Conservation (phyloP, 768 basidiomycete genomes). For the Tephrocybe sp. region DNA sequence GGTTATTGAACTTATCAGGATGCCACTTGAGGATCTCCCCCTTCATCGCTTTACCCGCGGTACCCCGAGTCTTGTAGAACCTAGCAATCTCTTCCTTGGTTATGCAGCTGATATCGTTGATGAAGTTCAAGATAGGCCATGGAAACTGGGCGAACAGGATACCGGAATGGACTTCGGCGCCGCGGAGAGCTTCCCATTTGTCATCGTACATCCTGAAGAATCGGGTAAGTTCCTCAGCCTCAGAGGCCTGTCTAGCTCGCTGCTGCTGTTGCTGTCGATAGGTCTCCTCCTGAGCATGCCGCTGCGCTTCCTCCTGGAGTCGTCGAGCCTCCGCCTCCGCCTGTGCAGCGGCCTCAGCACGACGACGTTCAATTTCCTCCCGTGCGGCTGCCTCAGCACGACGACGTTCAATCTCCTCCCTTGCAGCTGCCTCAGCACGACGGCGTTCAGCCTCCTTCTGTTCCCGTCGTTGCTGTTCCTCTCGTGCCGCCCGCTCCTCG, state of each 20-base stretch:
- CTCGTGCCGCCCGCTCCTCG: not conserved
- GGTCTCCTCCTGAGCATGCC: constrained; percentile 3
- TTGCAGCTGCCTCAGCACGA: not conserved
- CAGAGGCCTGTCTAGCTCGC: not conserved
- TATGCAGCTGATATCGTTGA: constrained; percentile 28
- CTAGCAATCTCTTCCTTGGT: constrained; percentile 29
- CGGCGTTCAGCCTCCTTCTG: constrained; percentile 7
- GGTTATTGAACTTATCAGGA: constrained; percentile 50
- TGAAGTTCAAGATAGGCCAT: constrained; percentile 10
- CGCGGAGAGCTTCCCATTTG: constrained; percentile 13
- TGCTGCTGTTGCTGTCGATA: constrained; percentile 3
- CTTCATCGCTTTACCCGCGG: constrained; percentile 35
- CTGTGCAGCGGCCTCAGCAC: not conserved
- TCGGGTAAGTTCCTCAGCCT: not conserved
- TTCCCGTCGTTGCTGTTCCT: not conserved
- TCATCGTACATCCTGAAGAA: constrained; percentile 14
- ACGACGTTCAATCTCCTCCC: constrained; percentile 1
- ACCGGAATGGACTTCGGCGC: not conserved
- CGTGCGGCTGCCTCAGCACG: not conserved
- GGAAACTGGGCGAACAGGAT: constrained; percentile 8
- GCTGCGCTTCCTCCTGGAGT: constrained; percentile 2
- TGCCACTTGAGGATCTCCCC: constrained; percentile 54
- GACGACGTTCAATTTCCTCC: constrained; percentile 2
- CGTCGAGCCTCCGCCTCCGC: constrained; percentile 5
- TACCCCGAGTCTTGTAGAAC: constrained; percentile 40